A percentile compares a stretch with the other conserved stretches of the same genome.
phyloP scores from a whole-genome alignment of 352 stramenopile genomes.

The Elongisporangium anandrum region DNA sequence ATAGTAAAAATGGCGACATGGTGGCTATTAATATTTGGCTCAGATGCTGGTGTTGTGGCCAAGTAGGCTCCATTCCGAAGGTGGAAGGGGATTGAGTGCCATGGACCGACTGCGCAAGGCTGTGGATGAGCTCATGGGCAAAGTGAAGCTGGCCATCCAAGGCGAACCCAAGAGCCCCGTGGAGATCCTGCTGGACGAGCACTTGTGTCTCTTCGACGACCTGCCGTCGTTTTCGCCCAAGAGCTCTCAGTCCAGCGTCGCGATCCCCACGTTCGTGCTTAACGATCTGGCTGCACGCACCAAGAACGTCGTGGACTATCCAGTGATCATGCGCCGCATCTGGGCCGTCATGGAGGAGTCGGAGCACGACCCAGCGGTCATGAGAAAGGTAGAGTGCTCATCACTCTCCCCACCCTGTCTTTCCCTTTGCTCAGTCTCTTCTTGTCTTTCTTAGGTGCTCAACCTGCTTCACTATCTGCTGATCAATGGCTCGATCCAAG shows the following conservation, averaged over 20 bases:
- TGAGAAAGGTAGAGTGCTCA: constrained; percentile 42
- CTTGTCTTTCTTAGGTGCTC: constrained; percentile 23
- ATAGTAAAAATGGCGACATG: too few species aligned
- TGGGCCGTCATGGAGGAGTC: constrained; percentile 65
- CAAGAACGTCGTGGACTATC: constrained; percentile 71
- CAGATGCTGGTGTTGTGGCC: too few species aligned
- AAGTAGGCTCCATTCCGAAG: too few species aligned
- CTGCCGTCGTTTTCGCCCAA: constrained; percentile 36
- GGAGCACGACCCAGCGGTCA: constrained; percentile 41
- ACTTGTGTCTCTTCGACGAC: constrained; percentile 52
- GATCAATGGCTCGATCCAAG: constrained; percentile 65
- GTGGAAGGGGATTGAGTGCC: neutral
- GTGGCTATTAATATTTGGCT: neutral
- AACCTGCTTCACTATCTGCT: constrained; percentile 59
- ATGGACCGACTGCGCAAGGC: constrained; percentile 59
- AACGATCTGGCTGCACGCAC: constrained; percentile 62
- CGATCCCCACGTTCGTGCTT: constrained; percentile 48
- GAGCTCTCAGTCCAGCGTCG: constrained; percentile 17
- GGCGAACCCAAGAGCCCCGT: constrained; percentile 56
- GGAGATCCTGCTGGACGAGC: constrained; percentile 55
- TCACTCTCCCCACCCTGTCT: too few species aligned
- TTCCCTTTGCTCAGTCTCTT: too few species aligned
- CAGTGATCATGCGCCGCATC: constrained; percentile 63
- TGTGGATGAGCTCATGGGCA: constrained; percentile 59
- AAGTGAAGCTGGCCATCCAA: constrained; percentile 50